Percentiles rank a stretch among this genome's conserved stretches.
Evolutionary conservation across 2,329 filamentous ascomycete species (phyloP).

Genomic region (Sporothrix luriei): DNA sequence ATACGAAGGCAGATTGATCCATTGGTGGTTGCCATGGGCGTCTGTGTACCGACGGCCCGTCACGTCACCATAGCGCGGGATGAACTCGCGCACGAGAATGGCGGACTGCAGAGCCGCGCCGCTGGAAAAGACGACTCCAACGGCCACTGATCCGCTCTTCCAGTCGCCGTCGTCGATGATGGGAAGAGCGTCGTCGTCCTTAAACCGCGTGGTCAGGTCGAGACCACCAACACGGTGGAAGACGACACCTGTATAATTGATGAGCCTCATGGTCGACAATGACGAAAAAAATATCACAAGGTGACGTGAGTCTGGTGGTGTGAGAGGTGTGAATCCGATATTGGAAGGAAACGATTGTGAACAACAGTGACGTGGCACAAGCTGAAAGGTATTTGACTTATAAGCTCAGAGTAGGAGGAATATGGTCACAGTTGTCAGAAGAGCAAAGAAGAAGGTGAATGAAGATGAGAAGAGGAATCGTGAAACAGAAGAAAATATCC

Average conservation of each 20-base stretch:
- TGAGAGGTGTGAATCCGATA: no score
- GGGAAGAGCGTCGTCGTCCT: constrained; percentile 24
- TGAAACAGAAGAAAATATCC: not conserved
- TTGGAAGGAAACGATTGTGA: not conserved
- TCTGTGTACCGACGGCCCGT: constrained; percentile 35
- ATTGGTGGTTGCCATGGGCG: constrained; percentile 26
- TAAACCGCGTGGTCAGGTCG: constrained; percentile 33
- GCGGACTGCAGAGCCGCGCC: constrained; percentile 25
- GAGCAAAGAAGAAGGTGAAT: not conserved
- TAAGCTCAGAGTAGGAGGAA: not conserved
- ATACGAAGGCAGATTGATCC: constrained; percentile 34
- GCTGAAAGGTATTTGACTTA: not conserved
- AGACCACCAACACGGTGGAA: constrained; percentile 36
- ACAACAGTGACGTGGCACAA: no score
- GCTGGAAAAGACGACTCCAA: constrained; percentile 30
- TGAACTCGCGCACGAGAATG: constrained; percentile 30
- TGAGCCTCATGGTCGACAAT: constrained; percentile 30
- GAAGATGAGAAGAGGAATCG: not conserved
- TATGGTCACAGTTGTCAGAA: not conserved
- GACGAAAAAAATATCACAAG: not conserved
- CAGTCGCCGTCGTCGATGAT: constrained; percentile 30
- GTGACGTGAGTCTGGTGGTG: not conserved
- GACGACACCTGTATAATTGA: constrained; percentile 10
- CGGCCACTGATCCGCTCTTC: not conserved
- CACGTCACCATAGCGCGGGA: constrained; percentile 31